Conservation (phyloP, 2,329 filamentous ascomycete species). For the Sporothrix brunneoviolacea region DNA sequence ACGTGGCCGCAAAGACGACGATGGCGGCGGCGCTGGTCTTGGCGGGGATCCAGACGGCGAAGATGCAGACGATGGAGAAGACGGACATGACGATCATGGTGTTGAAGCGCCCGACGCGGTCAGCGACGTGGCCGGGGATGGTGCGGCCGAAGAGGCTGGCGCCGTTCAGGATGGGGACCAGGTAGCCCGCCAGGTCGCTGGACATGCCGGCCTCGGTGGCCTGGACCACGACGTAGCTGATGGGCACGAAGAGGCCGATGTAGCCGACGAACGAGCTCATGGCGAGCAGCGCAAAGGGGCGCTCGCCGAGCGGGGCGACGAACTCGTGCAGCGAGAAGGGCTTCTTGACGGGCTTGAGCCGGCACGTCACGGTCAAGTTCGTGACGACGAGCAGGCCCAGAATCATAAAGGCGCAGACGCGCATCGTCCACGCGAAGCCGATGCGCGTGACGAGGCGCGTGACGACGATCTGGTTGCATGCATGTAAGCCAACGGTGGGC, state of each 20-base stretch:
- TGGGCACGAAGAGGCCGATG: slow-evolving; percentile 23
- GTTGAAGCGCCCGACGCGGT: slow-evolving; percentile 34
- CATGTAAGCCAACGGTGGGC: no score
- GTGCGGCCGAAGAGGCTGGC: slow-evolving; percentile 31
- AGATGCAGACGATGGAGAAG: slow-evolving; percentile 31
- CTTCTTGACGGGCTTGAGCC: no score
- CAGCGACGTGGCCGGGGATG: slow-evolving; percentile 23
- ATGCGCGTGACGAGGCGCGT: slow-evolving; percentile 19
- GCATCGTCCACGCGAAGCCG: slow-evolving; percentile 26
- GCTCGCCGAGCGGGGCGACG: slow-evolving; percentile 18
- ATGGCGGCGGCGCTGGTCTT: slow-evolving; percentile 22
- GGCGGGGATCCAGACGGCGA: slow-evolving; percentile 39
- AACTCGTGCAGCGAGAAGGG: slow-evolving; percentile 5
- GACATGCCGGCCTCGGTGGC: slow-evolving; percentile 18
- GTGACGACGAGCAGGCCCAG: slow-evolving; percentile 22
- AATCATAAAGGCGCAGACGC: slow-evolving; percentile 24
- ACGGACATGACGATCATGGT: slow-evolving; percentile 41
- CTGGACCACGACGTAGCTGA: slow-evolving; percentile 22
- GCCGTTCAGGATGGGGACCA: slow-evolving; percentile 24
- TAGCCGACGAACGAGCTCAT: slow-evolving; percentile 19
- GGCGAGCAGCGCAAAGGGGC: slow-evolving; percentile 17
- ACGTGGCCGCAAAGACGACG: slow-evolving; percentile 35
- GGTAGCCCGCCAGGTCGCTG: slow-evolving; percentile 19
- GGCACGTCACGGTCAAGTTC: slow-evolving; percentile 21
- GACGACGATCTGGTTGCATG: no score